These are phyloP conservation scores for Vitis hybrid DNA, from an alignment of 177 flowering plant genomes.

Conservation along the genomic window DNA sequence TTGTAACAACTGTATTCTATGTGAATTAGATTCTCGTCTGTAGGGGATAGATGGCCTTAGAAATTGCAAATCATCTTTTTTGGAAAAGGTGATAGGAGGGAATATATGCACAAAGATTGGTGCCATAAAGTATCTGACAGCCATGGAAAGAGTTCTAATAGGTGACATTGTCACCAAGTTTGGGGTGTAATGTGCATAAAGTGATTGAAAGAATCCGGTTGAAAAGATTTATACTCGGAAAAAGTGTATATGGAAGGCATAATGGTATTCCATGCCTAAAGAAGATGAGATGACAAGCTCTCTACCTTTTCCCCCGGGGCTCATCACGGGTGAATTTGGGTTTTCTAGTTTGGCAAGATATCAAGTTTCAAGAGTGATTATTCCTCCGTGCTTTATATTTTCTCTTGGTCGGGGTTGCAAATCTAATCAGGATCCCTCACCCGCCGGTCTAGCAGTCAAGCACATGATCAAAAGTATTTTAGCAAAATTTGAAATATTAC, in stretches of 20 bases:
- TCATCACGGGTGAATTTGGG: background rate
- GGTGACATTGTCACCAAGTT: slow-evolving; percentile 20
- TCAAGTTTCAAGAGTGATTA: background rate
- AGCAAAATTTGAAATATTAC: too few species aligned
- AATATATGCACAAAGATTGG: slow-evolving; percentile 50
- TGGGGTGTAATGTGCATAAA: slow-evolving; percentile 28
- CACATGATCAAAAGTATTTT: too few species aligned
- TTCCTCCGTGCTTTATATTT: background rate
- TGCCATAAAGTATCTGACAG: slow-evolving; percentile 29
- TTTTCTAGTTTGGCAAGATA: background rate
- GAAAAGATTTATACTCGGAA: slow-evolving; percentile 24
- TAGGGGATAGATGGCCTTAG: slow-evolving; percentile 15
- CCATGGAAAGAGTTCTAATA: slow-evolving; percentile 18
- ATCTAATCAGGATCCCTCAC: background rate
- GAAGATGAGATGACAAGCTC: slow-evolving; percentile 12
- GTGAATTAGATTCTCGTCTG: slow-evolving; percentile 30
- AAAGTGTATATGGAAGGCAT: slow-evolving; percentile 12
- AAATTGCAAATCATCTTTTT: slow-evolving; percentile 30
- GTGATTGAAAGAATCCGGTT: slow-evolving; percentile 31
- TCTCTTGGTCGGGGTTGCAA: background rate
- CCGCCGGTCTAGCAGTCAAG: too few species aligned
- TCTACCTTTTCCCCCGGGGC: slow-evolving; percentile 1
- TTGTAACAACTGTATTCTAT: background rate
- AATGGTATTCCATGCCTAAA: slow-evolving; percentile 13
- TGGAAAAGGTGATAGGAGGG: slow-evolving; percentile 34